These are phyloP conservation scores for Mycosphaerella sp. DNA, from an alignment of 2,329 filamentous ascomycete genomes.

Conservation along the genomic window DNA sequence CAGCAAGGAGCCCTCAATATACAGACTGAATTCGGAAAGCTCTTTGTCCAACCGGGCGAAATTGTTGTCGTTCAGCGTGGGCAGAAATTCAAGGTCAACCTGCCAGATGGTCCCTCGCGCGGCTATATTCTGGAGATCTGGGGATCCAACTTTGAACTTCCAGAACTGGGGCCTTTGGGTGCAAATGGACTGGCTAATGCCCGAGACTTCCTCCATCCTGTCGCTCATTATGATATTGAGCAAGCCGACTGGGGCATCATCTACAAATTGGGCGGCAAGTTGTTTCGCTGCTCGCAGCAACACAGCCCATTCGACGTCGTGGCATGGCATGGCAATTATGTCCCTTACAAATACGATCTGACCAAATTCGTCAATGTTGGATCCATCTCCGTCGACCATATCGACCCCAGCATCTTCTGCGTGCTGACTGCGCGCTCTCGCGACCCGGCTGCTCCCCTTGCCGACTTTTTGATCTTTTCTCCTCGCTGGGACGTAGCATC, in stretches of 20 bases:
- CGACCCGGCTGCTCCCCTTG: slow-evolving; percentile 36
- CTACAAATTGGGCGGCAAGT: slow-evolving; percentile 54
- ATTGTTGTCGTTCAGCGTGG: not conserved
- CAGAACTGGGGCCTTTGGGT: slow-evolving; percentile 58
- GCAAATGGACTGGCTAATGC: slow-evolving; percentile 58
- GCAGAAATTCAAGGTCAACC: slow-evolving; percentile 51
- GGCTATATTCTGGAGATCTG: slow-evolving; percentile 63
- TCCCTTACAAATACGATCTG: slow-evolving; percentile 50
- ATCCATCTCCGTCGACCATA: slow-evolving; percentile 37
- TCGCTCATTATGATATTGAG: slow-evolving; percentile 48
- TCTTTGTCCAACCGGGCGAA: too few species aligned
- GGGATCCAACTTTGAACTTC: slow-evolving; percentile 55
- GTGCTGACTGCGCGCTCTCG: too few species aligned
- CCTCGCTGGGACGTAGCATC: slow-evolving; percentile 62
- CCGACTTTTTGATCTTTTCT: slow-evolving; percentile 65
- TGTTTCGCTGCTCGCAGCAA: slow-evolving; percentile 53
- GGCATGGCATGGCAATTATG: slow-evolving; percentile 62
- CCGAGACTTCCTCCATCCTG: slow-evolving; percentile 56
- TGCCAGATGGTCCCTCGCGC: slow-evolving; percentile 52
- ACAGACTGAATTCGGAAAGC: too few species aligned
- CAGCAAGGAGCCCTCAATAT: too few species aligned
- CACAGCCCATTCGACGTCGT: slow-evolving; percentile 64
- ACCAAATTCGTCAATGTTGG: slow-evolving; percentile 52
- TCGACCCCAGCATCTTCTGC: too few species aligned
- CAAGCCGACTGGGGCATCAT: slow-evolving; percentile 45